Base-by-base conservation (phyloP, 2,329 filamentous ascomycete genomes). In the Corynespora cassiicola region DNA sequence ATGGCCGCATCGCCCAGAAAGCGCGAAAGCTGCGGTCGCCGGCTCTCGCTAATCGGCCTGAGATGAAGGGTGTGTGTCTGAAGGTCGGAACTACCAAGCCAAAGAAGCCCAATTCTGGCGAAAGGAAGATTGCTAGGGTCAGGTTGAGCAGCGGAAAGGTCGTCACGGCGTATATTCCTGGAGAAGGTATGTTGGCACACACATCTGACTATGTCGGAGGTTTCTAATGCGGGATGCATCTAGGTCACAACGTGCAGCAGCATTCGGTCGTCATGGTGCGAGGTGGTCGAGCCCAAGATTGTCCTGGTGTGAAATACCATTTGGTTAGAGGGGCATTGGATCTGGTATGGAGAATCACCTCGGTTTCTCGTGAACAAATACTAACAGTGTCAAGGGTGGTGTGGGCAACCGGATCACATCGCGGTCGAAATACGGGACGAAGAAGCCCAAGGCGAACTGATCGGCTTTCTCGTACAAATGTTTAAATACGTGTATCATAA, bases 101-200 rank as follows among this genome's bases (percentile, higher is more conserved):
- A 39, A 99, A 99, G 84, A 99, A 99, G 75, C 94, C 94, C 52
- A 99, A 99, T 72, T 99, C 94, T 18, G 94, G 91, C 39, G 90
- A 97, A 78, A 80, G 94, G 50, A 99, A 99, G 78, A 94, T 90
- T 41, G 92, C 92, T 3, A 89, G 92, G 77, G 86, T 99, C 14
- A 80, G 91, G 55, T 76, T 99, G 66, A 94, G 88, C 44, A 91
- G 83, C 50, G 94, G 94, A 38, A 89, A 85, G 65, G 81, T 95
- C 42, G 79, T 99, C 48, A 96, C 90, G 42, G 89, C 88, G 17
- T 97, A 96, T 75, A 96, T 99, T 63, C 90, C 91, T 21, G 94
- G 94, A 35, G 92, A 97, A 81, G 92, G 81, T 83, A 58, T 23
- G 72, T 46, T n/a, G n/a, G n/a, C n/a, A n/a, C n/a, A n/a, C n/a